Percentiles rank a stretch among this genome's conserved stretches.
Conservation (phyloP, 306 rosid species). For the Inga oerstediana region DNA sequence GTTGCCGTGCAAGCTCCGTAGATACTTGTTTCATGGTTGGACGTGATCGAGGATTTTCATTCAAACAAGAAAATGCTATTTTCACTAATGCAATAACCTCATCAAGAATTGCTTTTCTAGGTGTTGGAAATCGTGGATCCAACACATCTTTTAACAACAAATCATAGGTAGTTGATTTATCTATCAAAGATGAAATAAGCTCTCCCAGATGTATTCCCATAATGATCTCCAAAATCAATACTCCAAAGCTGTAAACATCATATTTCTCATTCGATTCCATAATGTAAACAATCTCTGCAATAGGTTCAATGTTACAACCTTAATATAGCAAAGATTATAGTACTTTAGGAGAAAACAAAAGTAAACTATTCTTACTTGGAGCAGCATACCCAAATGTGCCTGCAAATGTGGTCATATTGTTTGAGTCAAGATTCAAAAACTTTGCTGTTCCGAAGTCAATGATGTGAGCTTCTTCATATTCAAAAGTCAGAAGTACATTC, state of each 20-base stretch:
- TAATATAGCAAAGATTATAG: not conserved
- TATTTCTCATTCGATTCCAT: not conserved
- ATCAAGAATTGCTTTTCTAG: not conserved
- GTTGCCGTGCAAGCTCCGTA: too few species aligned
- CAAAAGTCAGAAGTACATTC: not conserved
- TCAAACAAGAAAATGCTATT: conserved; percentile 23
- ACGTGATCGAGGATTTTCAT: not conserved
- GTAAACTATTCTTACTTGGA: not conserved
- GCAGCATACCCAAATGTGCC: conserved; percentile 29
- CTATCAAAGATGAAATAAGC: not conserved
- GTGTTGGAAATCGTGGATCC: conserved; percentile 18
- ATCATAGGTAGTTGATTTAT: not conserved
- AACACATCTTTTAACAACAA: not conserved
- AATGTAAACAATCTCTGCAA: conserved; percentile 7
- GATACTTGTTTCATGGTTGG: conserved; percentile 31
- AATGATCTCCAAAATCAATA: not conserved
- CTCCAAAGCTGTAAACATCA: conserved; percentile 11
- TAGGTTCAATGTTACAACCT: not conserved
- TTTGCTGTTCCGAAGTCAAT: not conserved
- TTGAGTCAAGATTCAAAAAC: not conserved
- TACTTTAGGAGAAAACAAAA: not conserved
- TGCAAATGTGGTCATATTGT: conserved; percentile 8
- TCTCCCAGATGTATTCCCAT: conserved; percentile 7
- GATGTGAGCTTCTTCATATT: not conserved
- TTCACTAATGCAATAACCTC: not conserved